Conservation (phyloP, 2,329 filamentous ascomycete genomes). For the Chrysoporthe deuterocubensis region DNA sequence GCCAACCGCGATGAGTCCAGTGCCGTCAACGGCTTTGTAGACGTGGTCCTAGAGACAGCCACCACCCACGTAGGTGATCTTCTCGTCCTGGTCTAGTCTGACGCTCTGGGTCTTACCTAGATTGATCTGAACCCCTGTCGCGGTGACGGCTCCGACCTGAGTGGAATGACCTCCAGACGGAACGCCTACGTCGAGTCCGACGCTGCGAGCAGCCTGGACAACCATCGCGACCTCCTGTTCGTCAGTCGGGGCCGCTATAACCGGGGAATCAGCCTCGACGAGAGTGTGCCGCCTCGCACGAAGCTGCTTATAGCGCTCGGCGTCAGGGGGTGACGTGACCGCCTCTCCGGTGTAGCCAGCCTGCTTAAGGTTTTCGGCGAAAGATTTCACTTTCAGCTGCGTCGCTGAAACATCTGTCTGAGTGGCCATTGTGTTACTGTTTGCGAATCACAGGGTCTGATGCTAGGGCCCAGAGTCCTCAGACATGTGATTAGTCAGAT, state of each 20-base stretch:
- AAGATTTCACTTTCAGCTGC: neutral
- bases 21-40: constrained; percentile 27
- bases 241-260: neutral
- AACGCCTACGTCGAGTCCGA: neutral
- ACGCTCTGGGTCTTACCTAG: constrained; percentile 1
- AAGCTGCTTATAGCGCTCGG: neutral
- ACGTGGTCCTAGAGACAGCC: constrained; percentile 24
- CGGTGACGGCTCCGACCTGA: constrained; percentile 9
- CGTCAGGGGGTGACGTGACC: neutral
- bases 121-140: constrained; percentile 8
- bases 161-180: constrained; percentile 9
- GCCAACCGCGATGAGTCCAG: constrained; percentile 26
- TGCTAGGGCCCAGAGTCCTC: too few relatives aligned
- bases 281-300: neutral
- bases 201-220: neutral
- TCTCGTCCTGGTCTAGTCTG: neutral
- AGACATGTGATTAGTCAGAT: too few relatives aligned
- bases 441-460: neutral
- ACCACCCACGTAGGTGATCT: neutral
- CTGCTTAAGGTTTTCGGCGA: neutral
- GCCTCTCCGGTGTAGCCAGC: constrained; percentile 8
- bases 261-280: constrained; percentile 7
- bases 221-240: constrained; percentile 1
- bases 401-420: neutral
- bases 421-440: neutral